Conservation (phyloP, 2,329 filamentous ascomycete species). For the Colletotrichum endophyticum region DNA sequence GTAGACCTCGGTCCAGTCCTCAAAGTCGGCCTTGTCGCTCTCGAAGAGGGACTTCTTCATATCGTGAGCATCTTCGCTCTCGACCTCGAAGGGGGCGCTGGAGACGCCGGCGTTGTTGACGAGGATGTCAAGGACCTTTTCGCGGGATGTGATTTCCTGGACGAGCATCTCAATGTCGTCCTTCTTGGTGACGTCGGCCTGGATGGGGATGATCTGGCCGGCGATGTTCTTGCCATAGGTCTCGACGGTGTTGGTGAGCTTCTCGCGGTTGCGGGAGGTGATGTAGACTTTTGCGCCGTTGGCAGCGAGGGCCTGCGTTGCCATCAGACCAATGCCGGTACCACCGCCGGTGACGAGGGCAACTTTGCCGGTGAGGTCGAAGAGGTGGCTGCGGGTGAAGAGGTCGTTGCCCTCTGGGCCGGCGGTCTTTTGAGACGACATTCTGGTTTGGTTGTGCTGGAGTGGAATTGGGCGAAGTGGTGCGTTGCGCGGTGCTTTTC, state of each 20-base stretch:
- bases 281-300: constrained; percentile 77
- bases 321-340: constrained; percentile 73
- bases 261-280: constrained; percentile 67
- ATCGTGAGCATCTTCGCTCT: constrained; percentile 55
- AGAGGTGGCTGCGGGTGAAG: constrained; percentile 42
- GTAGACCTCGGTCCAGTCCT: constrained; percentile 76
- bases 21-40: constrained; percentile 58
- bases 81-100: constrained; percentile 58
- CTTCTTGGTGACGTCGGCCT: constrained; percentile 68
- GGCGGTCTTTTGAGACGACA: constrained; percentile 20
- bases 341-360: constrained; percentile 56
- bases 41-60: constrained; percentile 72
- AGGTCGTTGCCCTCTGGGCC: constrained; percentile 27
- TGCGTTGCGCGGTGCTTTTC: background rate
- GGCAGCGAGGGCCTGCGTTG: constrained; percentile 67
- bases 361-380: constrained; percentile 46
- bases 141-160: constrained; percentile 58
- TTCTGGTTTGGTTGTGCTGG: background rate
- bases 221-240: constrained; percentile 58
- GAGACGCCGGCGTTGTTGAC: constrained; percentile 73
- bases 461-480: background rate
- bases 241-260: constrained; percentile 64
- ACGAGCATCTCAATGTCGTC: constrained; percentile 62
- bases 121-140: constrained; percentile 66
- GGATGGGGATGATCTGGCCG: constrained; percentile 64